phyloP scores from a whole-genome alignment of 345 rosid genomes.

The Lenwebbia sp. region DNA sequence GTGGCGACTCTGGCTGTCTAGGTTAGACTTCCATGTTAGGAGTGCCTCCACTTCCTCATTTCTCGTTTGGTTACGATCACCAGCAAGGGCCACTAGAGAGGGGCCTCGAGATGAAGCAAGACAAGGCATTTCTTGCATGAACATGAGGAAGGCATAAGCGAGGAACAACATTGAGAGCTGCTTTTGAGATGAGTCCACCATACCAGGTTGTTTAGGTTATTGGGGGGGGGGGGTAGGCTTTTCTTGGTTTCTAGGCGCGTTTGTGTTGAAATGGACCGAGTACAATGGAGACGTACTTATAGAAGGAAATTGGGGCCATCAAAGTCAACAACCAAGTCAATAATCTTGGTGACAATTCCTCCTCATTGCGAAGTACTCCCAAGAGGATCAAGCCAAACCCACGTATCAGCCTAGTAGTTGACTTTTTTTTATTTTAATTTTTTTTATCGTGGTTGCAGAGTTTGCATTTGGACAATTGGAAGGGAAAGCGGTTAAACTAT shows the following conservation, averaged over 20 bases:
- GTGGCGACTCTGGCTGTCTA: neutral
- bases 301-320: neutral
- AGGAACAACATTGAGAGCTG: neutral
- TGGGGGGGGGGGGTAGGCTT: neutral
- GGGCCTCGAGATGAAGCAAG: neutral
- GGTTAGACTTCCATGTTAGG: slow-evolving; percentile 13
- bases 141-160: neutral
- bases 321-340: neutral
- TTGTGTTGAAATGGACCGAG: too few relatives aligned
- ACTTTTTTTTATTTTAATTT: too few relatives aligned
- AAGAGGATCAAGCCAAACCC: too few relatives aligned
- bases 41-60: slow-evolving; percentile 6
- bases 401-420: too few relatives aligned
- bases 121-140: neutral
- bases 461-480: too few relatives aligned
- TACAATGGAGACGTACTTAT: neutral
- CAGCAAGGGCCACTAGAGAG: neutral
- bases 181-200: neutral
- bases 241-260: neutral
- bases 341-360: neutral
- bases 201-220: neutral
- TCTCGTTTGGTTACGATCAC: neutral
- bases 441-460: too few relatives aligned
- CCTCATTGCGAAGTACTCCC: too few relatives aligned
- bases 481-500: too few relatives aligned